Base-by-base conservation (phyloP, 2,329 filamentous ascomycete genomes). In the Pseudomassariella vexata region DNA sequence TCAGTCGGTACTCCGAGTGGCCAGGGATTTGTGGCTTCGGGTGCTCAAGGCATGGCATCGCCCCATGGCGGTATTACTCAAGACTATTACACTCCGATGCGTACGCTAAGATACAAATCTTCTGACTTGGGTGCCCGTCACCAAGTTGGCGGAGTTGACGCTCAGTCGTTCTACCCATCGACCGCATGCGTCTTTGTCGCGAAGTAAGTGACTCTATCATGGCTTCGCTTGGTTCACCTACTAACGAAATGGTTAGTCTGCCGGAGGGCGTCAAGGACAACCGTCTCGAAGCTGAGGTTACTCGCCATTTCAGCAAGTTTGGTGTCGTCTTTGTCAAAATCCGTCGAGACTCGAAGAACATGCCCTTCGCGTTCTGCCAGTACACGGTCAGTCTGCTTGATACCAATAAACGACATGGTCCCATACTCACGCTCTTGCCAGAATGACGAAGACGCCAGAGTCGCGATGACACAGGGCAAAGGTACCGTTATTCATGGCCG, bases 361-460 rank as follows among this genome's bases (percentile, higher is more conserved):
- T 81, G 71, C 78, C 78, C 0, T 79, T 76, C 46, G 76, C 76
- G 0, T 82, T 82, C 42, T 69, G 67, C 15, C 78, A 82, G 45
- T 82, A 65, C 45, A 78, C 71, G 2, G 76, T 78, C 48, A 60
- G 70, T 56, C n/a, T n/a, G n/a, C n/a, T n/a, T n/a, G 17, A 3
- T 22, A 2, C 9, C 18, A 29, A 21, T 23, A 11, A 17, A 19
- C 16, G 10, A 20, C 5, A n/a, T n/a, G n/a, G n/a, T n/a, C n/a
- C n/a, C n/a, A 20, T 16, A 3, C 14, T 9, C 6, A n/a, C 11
- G 5, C 5, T 32, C 16, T 7, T 19, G 2, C 5, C 39, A 77
- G 73, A 64, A 59, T 9, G 57, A 65, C 19, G 50, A 59, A 0
- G 58, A 76, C 46, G 76, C 77, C 2, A 49, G 62, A 12, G 44